These are phyloP conservation scores for Cystobasidium pallidum DNA, from an alignment of 1,284 basidiomycete species.

Conservation along the genomic window DNA sequence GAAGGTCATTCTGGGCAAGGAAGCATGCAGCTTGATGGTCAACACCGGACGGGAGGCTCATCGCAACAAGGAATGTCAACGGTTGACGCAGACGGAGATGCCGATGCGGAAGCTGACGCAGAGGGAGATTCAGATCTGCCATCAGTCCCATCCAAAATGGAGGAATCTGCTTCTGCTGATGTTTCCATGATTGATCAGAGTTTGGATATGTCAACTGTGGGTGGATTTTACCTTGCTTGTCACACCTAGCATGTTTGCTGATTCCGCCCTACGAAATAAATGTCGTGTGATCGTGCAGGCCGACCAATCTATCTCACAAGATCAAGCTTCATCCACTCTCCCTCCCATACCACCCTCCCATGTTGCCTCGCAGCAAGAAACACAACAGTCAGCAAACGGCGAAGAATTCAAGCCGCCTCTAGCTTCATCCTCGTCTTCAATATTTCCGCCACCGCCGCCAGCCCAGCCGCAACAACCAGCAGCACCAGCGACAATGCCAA, in stretches of 20 bases:
- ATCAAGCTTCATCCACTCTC: constrained; percentile 10
- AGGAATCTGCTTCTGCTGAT: constrained; percentile 7
- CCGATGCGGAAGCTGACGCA: constrained; percentile 11
- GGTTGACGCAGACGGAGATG: constrained; percentile 1
- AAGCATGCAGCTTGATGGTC: constrained; percentile 14
- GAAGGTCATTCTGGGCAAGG: neutral
- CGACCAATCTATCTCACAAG: constrained; percentile 20
- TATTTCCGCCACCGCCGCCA: neutral
- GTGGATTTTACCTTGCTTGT: no score
- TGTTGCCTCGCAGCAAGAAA: neutral
- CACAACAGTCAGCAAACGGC: neutral
- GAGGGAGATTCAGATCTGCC: constrained; percentile 6
- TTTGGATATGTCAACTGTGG: constrained; percentile 27
- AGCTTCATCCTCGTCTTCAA: constrained; percentile 15
- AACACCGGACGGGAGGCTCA: neutral
- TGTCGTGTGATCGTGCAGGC: constrained; percentile 1
- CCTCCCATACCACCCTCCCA: constrained; percentile 28
- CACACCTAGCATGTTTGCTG: no score
- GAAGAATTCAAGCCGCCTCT: constrained; percentile 33
- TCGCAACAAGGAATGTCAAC: neutral
- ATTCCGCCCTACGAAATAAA: no score
- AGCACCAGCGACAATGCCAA: constrained; percentile 46
- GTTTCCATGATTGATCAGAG: constrained; percentile 38
- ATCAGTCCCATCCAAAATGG: neutral
- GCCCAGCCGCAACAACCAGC: constrained; percentile 10